Percentiles rank a stretch among this genome's conserved stretches.
phyloP scores from a whole-genome alignment of 2,329 filamentous ascomycete genomes.

The Beauveria rudraprayagi region DNA sequence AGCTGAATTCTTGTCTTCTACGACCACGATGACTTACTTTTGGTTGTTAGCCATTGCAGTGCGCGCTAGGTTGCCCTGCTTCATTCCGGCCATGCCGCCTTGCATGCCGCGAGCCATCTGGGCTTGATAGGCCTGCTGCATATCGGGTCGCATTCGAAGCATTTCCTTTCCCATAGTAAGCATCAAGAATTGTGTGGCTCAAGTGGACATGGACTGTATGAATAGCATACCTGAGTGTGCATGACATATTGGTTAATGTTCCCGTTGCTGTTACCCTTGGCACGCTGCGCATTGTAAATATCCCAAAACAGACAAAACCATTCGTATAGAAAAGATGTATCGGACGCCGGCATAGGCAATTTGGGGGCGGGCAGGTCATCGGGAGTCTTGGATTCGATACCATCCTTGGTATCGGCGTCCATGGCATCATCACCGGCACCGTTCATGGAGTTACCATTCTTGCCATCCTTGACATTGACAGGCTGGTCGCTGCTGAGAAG shows the following conservation, averaged over 20 bases:
- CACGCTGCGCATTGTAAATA: conserved; percentile 77
- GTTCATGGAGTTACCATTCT: conserved; percentile 60
- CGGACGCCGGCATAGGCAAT: conserved; percentile 54
- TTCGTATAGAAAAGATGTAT: conserved; percentile 84
- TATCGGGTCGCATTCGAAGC: conserved; percentile 61
- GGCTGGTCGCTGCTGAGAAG: conserved; percentile 60
- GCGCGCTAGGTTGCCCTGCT: conserved; percentile 57
- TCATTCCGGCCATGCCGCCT: conserved; percentile 50
- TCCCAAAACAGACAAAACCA: conserved; percentile 99
- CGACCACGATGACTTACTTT: conserved; percentile 42
- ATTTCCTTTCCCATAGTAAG: conserved; percentile 73
- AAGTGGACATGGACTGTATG: conserved; percentile 16
- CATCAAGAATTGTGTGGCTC: conserved; percentile 50
- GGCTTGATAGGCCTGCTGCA: conserved; percentile 47
- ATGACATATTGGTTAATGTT: conserved; percentile 68
- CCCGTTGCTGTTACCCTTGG: conserved; percentile 49
- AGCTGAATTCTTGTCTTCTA: neutral
- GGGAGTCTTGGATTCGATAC: conserved; percentile 64
- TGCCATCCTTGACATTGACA: conserved; percentile 62
- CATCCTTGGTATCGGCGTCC: conserved; percentile 77
- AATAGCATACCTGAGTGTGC: conserved; percentile 66
- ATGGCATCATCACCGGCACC: conserved; percentile 67
- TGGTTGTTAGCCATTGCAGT: conserved; percentile 73
- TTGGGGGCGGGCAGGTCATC: conserved; percentile 72
- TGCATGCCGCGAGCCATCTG: conserved; percentile 61